Evolutionary conservation across 805 yeast genomes (phyloP), one percentile per base, ranked within the genome.

Genomic region (Candida peoriensis): DNA sequence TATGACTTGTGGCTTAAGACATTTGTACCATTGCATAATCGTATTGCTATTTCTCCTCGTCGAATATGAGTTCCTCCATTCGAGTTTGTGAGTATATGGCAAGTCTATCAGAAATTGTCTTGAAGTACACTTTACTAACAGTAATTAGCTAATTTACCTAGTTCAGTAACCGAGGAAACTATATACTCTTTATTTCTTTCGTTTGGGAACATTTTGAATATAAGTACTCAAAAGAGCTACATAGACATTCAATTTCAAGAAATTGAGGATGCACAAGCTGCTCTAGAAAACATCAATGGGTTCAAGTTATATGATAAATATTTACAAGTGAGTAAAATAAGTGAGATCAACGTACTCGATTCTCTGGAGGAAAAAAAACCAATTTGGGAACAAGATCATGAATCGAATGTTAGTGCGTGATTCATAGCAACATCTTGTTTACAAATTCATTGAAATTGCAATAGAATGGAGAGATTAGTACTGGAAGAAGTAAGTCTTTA

Each of bases 201-300:
- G 5, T 52, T 52, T 32, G 57, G 57, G 2, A 42, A 43, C n/a
- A 47, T 52, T 6, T 25, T 49, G 4, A 10, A 33, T 28, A 13
- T 37, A 17, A 17, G 16, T 5, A 14, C 28, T 10, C n/a, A 32
- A 12, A 34, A 35, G 13, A 26, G 32, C 20, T 32, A 37, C 28
- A 24, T 46, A 3, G 55, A 52, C 24, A 24, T 52, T 5, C 48
- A 46, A 22, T 52, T 39, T 26, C 53, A 50, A 28, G 54, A 49
- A 9, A 47, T 46, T 3, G 39, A 33, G 7, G 57, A 52, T 24
- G 36, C 52, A 2, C 32, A 41, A 12, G 46, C 47, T 4, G 52
- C 55, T 0, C 27, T 50, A 3, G 53, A 43, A 6, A 52, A 52
- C 35, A 44, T 52, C 48, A 35, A 32, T 6, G 57, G 57, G 5